Conservation (phyloP, 1,139 yeast genomes). For the Zygoascus meyerae region DNA sequence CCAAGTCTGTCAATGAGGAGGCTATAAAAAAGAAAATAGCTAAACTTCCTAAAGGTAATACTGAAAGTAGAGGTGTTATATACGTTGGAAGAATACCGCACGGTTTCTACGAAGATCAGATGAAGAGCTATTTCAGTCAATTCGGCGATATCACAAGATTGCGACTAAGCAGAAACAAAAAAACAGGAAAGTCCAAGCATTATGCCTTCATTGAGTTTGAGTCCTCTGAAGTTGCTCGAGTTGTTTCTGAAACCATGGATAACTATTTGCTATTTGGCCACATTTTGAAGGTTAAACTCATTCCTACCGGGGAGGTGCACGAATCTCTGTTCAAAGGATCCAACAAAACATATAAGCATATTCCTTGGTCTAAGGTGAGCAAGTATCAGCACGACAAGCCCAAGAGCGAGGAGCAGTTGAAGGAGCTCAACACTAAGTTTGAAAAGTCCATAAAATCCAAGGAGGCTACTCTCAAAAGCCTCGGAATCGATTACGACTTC, state of each 20-base stretch:
- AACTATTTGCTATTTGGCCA: conserved; percentile 88
- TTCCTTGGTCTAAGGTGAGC: conserved; percentile 58
- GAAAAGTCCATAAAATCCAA: conserved; percentile 42
- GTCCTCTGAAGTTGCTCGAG: conserved; percentile 65
- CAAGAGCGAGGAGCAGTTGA: conserved; percentile 56
- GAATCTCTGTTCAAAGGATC: conserved; percentile 51
- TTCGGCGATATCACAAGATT: conserved; percentile 79
- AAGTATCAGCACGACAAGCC: conserved; percentile 52
- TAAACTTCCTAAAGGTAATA: conserved; percentile 15
- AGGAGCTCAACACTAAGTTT: conserved; percentile 48
- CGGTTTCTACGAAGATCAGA: conserved; percentile 83
- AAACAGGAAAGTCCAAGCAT: conserved; percentile 88
- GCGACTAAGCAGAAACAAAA: conserved; percentile 80
- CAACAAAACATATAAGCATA: conserved; percentile 48
- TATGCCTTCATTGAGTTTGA: conserved; percentile 87
- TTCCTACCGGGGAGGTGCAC: conserved; percentile 42
- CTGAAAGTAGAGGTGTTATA: conserved; percentile 49
- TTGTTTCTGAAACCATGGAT: conserved; percentile 94
- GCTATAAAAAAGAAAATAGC: conserved; percentile 21
- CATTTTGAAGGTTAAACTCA: conserved; percentile 59
- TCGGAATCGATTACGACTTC: conserved; percentile 46
- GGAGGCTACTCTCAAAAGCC: conserved; percentile 44
- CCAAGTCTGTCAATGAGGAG: conserved; percentile 18
- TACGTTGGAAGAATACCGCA: conserved; percentile 91
- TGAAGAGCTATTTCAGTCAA: conserved; percentile 76